These are phyloP conservation scores for Linnemannia hyalina DNA, from an alignment of 192 early-diverging fungal genomes.

Conservation along the genomic window DNA sequence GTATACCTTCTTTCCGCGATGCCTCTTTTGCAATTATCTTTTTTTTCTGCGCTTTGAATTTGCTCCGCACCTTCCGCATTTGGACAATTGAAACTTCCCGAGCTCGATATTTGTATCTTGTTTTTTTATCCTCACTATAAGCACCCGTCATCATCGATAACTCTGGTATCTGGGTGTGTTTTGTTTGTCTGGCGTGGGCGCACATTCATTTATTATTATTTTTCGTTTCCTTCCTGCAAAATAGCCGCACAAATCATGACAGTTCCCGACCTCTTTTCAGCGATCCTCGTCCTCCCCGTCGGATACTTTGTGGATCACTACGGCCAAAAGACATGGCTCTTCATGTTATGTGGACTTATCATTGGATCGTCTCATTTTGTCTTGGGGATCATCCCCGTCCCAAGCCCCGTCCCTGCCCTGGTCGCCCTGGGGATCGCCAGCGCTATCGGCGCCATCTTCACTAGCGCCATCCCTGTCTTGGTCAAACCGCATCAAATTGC, in stretches of 20 bases:
- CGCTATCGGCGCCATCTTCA: conserved; percentile 73
- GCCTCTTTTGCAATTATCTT: conserved; percentile 1
- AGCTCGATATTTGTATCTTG: not conserved
- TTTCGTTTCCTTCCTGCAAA: no score
- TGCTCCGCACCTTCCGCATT: not conserved
- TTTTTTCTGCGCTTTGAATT: not conserved
- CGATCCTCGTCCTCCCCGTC: conserved; percentile 69
- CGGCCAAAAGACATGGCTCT: conserved; percentile 63
- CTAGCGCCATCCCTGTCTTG: conserved; percentile 71
- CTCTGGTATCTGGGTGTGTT: no score
- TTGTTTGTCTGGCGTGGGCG: not conserved
- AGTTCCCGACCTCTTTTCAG: conserved; percentile 71
- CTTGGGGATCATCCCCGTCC: conserved; percentile 62
- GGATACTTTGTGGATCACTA: conserved; percentile 71
- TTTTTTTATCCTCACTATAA: not conserved
- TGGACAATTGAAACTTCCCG: not conserved
- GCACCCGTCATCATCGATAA: not conserved
- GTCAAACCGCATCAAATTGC: conserved; percentile 62
- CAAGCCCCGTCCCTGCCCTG: conserved; percentile 66
- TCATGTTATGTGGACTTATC: conserved; percentile 66
- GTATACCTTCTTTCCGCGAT: not conserved
- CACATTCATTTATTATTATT: not conserved
- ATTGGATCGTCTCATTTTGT: conserved; percentile 67
- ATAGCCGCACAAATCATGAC: conserved; percentile 67
- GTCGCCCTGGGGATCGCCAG: conserved; percentile 70